These are phyloP conservation scores for Pseudogymnoascus destructans DNA, from an alignment of 2,329 filamentous ascomycete genomes.

Conservation along the genomic window DNA sequence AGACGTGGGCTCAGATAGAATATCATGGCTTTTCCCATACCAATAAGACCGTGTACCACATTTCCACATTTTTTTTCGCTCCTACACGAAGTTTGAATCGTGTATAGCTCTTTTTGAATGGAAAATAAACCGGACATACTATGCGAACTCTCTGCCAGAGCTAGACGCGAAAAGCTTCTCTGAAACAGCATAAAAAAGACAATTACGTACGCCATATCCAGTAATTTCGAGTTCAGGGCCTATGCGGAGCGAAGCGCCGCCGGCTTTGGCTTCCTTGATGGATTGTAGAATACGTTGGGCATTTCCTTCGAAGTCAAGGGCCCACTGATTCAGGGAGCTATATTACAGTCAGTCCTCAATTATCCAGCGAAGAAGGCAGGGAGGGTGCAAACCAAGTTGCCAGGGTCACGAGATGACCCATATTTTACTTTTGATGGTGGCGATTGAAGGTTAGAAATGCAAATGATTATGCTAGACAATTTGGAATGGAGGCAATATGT, in stretches of 20 bases:
- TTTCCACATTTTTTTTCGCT: neutral
- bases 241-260: conserved; percentile 41
- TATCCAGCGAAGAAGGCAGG: neutral
- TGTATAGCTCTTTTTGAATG: neutral
- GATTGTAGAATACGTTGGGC: conserved; percentile 43
- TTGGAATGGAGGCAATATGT: neutral
- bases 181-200: neutral
- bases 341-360: neutral
- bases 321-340: conserved; percentile 33
- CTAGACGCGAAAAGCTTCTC: conserved; percentile 11
- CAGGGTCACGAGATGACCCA: conserved; percentile 31
- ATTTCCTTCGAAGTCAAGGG: conserved; percentile 48
- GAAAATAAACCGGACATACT: neutral
- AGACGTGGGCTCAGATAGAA: neutral
- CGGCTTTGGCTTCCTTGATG: conserved; percentile 40
- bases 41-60: neutral
- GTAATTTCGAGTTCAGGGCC: conserved; percentile 33
- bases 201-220: conserved; percentile 9
- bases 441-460: neutral
- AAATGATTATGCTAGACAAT: neutral
- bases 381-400: conserved; percentile 25
- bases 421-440: conserved; percentile 12
- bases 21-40: neutral
- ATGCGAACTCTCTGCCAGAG: neutral
- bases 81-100: neutral